A percentile compares a stretch with the other conserved stretches of the same genome.
Evolutionary conservation across 129 eudicot genomes (phyloP).

Genomic region (Ambrosia artemisiifolia): DNA sequence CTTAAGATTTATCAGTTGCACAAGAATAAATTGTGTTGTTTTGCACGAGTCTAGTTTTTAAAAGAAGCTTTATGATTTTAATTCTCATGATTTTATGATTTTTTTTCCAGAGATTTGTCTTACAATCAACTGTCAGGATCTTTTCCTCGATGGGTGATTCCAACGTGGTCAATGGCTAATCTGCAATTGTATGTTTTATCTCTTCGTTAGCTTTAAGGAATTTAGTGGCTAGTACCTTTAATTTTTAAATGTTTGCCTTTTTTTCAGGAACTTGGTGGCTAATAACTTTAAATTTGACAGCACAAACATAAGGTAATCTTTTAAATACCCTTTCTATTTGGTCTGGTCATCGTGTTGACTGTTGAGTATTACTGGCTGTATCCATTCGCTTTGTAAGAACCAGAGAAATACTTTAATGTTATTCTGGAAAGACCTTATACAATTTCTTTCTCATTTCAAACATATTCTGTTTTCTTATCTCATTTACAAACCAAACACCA

Average conservation of each 20-base stretch:
- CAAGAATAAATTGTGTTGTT: neutral
- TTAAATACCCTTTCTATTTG: neutral
- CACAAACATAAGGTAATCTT: slow-evolving; percentile 40
- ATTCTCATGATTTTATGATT: slow-evolving; percentile 4
- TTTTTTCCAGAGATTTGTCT: slow-evolving; percentile 68
- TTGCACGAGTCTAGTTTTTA: neutral
- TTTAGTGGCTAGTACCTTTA: neutral
- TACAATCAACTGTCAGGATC: slow-evolving; percentile 70
- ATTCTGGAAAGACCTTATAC: neutral
- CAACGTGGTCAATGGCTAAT: slow-evolving; percentile 33
- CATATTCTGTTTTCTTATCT: neutral
- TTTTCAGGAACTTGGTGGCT: slow-evolving; percentile 65
- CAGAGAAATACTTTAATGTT: neutral
- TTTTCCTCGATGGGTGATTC: slow-evolving; percentile 63
- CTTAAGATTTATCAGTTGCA: neutral
- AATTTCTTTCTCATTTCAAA: neutral
- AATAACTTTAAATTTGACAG: slow-evolving; percentile 54
- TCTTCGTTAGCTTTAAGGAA: neutral
- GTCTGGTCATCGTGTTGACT: neutral
- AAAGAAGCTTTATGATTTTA: neutral
- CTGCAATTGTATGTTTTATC: slow-evolving; percentile 57
- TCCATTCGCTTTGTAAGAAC: slow-evolving; percentile 13
- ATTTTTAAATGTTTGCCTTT: slow-evolving; percentile 2
- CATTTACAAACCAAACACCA: neutral
- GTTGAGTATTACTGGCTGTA: neutral